These are phyloP conservation scores for Fabrea salina DNA, from an alignment of 169 alveolate species.

Conservation along the genomic window DNA sequence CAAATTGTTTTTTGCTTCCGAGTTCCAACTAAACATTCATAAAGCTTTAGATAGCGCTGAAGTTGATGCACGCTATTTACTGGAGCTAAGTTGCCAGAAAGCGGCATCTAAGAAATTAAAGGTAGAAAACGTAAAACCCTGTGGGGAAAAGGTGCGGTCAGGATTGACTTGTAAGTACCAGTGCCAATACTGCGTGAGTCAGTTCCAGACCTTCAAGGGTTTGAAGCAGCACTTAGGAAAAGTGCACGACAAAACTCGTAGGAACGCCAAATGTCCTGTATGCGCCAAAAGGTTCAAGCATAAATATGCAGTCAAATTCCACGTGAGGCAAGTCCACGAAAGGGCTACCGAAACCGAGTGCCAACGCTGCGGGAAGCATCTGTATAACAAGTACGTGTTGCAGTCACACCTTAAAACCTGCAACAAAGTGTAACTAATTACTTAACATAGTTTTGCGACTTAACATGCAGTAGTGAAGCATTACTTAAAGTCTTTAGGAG, in stretches of 20 bases:
- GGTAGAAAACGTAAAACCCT: no score
- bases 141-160: no score
- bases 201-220: background rate
- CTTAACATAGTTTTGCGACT: no score
- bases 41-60: no score
- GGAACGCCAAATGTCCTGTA: background rate
- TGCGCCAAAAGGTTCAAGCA: constrained; percentile 17
- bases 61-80: no score
- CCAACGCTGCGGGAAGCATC: background rate
- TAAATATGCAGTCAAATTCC: constrained; percentile 1
- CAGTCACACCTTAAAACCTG: constrained; percentile 1
- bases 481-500: constrained; percentile 46
- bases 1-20: no score
- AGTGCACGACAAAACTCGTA: background rate
- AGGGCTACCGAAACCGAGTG: background rate
- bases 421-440: no score
- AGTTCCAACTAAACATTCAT: no score
- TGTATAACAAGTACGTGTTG: constrained; percentile 20
- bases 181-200: background rate
- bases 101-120: no score
- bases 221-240: constrained; percentile 20
- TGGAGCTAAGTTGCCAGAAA: no score
- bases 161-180: no score
- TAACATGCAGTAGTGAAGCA: no score
- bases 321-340: constrained; percentile 1